These are phyloP conservation scores for Panicum virgatum DNA, from an alignment of 202 grass and related monocot genomes.

Conservation along the genomic window DNA sequence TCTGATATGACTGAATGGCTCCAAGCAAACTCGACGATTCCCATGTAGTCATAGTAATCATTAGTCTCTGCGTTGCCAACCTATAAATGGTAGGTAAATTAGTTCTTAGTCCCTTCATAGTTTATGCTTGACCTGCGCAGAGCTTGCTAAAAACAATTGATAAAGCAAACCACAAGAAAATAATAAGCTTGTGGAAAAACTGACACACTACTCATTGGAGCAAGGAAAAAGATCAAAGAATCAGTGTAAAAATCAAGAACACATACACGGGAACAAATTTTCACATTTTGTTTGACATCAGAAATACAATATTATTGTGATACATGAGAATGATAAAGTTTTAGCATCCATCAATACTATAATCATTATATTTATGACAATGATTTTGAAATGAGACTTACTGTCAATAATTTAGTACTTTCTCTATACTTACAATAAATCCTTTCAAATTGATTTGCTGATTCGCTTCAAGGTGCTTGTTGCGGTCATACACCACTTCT, in stretches of 20 bases:
- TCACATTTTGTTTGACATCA: background rate
- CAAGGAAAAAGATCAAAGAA: background rate
- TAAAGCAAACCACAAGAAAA: background rate
- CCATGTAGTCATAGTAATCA: slow-evolving; percentile 72
- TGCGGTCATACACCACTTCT: slow-evolving; percentile 72
- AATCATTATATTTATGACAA: background rate
- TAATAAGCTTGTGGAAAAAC: background rate
- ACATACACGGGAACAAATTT: background rate
- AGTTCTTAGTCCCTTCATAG: background rate
- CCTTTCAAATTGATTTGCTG: slow-evolving; percentile 73
- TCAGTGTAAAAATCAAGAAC: background rate
- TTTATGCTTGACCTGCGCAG: background rate
- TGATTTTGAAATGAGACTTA: background rate
- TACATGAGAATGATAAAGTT: background rate
- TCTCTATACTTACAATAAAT: slow-evolving; percentile 61
- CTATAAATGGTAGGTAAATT: slow-evolving; percentile 36
- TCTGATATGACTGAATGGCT: slow-evolving; percentile 81
- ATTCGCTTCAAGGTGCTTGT: slow-evolving; percentile 50
- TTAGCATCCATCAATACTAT: background rate
- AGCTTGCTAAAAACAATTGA: background rate
- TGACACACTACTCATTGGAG: background rate
- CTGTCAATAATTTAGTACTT: background rate
- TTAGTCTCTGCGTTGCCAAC: slow-evolving; percentile 78
- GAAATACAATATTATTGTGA: background rate
- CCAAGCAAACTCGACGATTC: slow-evolving; percentile 78